Percentiles rank a stretch among this genome's conserved stretches.
Conservation (phyloP, 2,329 filamentous ascomycete species). For the Colletotrichum cuscutae region DNA sequence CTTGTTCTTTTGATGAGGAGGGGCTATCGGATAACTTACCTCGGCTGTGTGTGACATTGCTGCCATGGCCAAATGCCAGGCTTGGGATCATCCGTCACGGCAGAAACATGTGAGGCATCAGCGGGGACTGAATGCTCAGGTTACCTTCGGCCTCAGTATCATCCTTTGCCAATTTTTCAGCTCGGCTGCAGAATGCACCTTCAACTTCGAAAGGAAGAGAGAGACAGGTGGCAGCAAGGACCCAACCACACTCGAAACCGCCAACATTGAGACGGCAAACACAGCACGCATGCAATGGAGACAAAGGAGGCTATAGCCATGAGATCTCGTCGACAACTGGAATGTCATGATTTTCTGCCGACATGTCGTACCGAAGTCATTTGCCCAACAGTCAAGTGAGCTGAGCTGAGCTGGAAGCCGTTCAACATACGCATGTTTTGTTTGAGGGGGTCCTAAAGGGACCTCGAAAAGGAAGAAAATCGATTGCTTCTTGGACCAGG, state of each 20-base stretch:
- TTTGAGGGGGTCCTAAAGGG: background rate
- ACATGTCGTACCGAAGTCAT: background rate
- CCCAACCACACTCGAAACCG: background rate
- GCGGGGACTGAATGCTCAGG: background rate
- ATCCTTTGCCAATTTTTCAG: background rate
- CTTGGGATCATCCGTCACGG: background rate
- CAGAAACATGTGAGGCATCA: background rate
- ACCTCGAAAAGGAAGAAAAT: background rate
- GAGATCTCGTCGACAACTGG: background rate
- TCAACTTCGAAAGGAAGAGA: background rate
- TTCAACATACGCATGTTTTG: background rate
- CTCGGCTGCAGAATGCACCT: background rate
- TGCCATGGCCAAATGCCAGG: background rate
- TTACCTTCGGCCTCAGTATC: background rate
- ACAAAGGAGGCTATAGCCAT: background rate
- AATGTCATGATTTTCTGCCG: background rate
- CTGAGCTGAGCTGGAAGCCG: background rate
- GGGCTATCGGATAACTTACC: background rate
- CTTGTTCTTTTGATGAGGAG: background rate
- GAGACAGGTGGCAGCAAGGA: slow-evolving; percentile 7
- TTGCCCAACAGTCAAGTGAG: background rate
- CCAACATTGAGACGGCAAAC: background rate
- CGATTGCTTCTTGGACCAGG: background rate
- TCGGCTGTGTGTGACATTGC: background rate
- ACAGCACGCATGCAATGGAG: background rate